A percentile compares a stretch with the other conserved stretches of the same genome.
Evolutionary conservation across 148 eudicot species (phyloP).

Genomic region (Camellia lanceoleosa): DNA sequence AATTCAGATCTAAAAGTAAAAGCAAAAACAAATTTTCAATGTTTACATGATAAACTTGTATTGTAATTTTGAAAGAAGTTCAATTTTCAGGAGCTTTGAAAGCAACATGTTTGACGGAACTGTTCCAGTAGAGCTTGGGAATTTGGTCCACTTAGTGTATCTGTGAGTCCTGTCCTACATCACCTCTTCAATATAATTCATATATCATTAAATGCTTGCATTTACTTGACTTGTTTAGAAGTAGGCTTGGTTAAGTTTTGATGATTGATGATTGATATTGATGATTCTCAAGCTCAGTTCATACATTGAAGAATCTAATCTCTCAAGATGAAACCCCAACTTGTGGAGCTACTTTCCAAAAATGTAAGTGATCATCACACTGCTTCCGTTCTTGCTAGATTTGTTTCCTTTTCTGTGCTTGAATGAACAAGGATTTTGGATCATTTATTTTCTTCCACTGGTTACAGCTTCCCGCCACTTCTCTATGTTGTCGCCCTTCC

Average conservation of each 20-base stretch:
- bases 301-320: constrained; percentile 73
- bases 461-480: constrained; percentile 77
- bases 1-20: no score
- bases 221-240: constrained; percentile 3
- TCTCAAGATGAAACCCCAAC: constrained; percentile 58
- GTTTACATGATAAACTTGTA: no score
- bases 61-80: no score
- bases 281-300: constrained; percentile 37
- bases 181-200: no score
- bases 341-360: constrained; percentile 50
- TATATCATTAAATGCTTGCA: background rate
- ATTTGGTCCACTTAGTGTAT: no score
- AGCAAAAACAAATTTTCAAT: no score
- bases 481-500: constrained; percentile 80
- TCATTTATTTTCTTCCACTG: constrained; percentile 1
- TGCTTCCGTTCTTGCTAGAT: background rate
- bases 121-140: no score
- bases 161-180: no score
- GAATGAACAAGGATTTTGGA: background rate
- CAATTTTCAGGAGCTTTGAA: no score
- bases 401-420: background rate
- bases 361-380: constrained; percentile 50
- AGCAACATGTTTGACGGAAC: no score
- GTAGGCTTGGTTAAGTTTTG: background rate
- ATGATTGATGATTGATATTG: background rate